Base-by-base conservation (phyloP, 495 filamentous ascomycete genomes). In the Clohesyomyces aquaticus region DNA sequence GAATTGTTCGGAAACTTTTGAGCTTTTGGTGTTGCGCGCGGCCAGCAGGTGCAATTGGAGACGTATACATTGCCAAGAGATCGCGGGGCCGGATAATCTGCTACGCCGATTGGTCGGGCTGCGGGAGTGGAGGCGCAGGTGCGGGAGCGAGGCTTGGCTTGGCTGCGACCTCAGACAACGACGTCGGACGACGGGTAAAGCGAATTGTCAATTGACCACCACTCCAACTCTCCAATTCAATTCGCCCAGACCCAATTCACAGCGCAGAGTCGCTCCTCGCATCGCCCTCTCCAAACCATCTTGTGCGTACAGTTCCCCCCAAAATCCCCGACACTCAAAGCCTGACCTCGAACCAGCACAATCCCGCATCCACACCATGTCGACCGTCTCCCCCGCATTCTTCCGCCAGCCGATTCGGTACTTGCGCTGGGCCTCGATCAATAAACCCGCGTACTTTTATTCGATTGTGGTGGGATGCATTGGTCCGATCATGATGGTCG, bases 401-500 rank as follows among this genome's bases (percentile, higher is more conserved):
- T 97, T 86, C 84, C 80, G 82, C 41, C 78, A 81, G 48, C 94
- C 94, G 50, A 67, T 96, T 69, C 84, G 85, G 54, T 98, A 95
- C 85, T 71, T 89, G 49, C 88, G 87, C 76, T 98, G 91, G 88
- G 85, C 92, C 9, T 83, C 90, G 2, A 87, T 90, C 76, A 86
- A 92, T 74, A 87, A 87, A 72, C 94, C 95, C 26, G 91, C 91
- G 41, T 85, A 89, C 76, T 95, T 96, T 84, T 97, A 83, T 79
- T 88, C 90, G 60, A 77, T 88, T 59, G 63, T 89, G 59, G 79
- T 98, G 55, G 94, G 88, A 59, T 72, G 73, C 55, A 66, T 84
- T 21, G 92, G 93, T 1, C 94, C 93, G 28, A 75, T 89, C 49
- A 75, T 82, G 23, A 75, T 96, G 21, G 62, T 88, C 35, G 77